These are phyloP conservation scores for Boeremia exigua DNA, from an alignment of 2,329 filamentous ascomycete species.

Conservation along the genomic window DNA sequence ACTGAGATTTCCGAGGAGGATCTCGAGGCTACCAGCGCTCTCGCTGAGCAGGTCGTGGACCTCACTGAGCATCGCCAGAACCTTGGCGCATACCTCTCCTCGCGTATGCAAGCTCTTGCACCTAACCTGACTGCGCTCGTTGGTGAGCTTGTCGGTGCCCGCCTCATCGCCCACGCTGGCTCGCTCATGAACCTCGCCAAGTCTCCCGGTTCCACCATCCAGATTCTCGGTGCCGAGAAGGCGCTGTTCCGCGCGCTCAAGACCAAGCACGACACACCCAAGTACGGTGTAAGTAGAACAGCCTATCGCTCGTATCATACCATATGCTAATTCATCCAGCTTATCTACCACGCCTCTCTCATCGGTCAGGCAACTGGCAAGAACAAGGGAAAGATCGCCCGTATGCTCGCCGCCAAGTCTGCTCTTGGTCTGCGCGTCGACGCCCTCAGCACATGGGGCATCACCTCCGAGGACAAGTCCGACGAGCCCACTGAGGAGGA, in stretches of 20 bases:
- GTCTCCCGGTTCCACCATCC: slow-evolving; percentile 91
- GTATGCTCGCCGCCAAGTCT: slow-evolving; percentile 92
- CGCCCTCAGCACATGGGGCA: slow-evolving; percentile 78
- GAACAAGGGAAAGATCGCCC: slow-evolving; percentile 99
- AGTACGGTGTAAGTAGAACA: slow-evolving; percentile 72
- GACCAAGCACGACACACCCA: slow-evolving; percentile 98
- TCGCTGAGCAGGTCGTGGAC: slow-evolving; percentile 91
- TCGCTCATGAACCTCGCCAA: slow-evolving; percentile 95
- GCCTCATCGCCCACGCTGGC: slow-evolving; percentile 92
- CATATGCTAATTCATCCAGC: slow-evolving; percentile 31
- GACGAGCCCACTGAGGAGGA: slow-evolving; percentile 81
- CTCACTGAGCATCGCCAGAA: slow-evolving; percentile 83
- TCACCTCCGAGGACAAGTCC: slow-evolving; percentile 58
- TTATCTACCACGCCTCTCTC: slow-evolving; percentile 73
- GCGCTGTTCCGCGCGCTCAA: slow-evolving; percentile 97
- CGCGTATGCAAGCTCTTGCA: slow-evolving; percentile 95
- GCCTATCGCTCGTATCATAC: not conserved
- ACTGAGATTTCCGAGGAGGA: slow-evolving; percentile 95
- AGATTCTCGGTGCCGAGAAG: slow-evolving; percentile 98
- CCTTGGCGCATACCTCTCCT: slow-evolving; percentile 86
- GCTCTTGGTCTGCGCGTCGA: slow-evolving; percentile 93
- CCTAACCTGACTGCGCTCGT: slow-evolving; percentile 94
- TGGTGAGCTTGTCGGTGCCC: slow-evolving; percentile 90
- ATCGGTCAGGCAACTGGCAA: slow-evolving; percentile 96
- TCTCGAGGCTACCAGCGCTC: slow-evolving; percentile 86